phyloP scores from a whole-genome alignment of 2,329 filamentous ascomycete species.

The Beauveria sp. region DNA sequence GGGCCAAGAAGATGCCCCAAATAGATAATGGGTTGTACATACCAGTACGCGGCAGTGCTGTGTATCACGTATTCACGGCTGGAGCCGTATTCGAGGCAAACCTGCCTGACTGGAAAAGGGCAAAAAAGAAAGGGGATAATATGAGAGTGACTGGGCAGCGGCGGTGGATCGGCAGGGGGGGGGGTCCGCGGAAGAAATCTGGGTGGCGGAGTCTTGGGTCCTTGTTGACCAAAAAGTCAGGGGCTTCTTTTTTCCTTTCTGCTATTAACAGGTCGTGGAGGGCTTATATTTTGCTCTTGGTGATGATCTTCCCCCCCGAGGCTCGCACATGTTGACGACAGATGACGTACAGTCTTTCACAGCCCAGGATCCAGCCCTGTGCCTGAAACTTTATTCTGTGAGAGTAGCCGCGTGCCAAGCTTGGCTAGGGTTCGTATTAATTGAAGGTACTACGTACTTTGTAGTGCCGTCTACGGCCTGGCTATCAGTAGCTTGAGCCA shows the following conservation, averaged over 20 bases:
- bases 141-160: background rate
- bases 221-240: background rate
- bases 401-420: background rate
- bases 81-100: slow-evolving; percentile 1
- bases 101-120: background rate
- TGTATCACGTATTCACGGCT: slow-evolving; percentile 1
- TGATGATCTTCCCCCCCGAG: background rate
- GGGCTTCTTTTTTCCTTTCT: background rate
- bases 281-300: background rate
- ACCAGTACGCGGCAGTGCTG: background rate
- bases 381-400: background rate
- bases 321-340: background rate
- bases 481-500: background rate
- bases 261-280: background rate
- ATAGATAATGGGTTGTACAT: background rate
- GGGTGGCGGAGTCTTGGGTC: background rate
- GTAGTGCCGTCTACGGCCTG: background rate
- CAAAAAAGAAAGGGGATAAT: background rate
- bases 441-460: background rate
- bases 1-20: background rate
- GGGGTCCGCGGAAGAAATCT: background rate
- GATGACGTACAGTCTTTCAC: background rate
- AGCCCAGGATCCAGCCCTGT: background rate
- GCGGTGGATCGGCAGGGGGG: slow-evolving; percentile 2
- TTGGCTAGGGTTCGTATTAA: background rate